Conservation (phyloP, 2,329 filamentous ascomycete species). For the Trichoderma lentiforme region DNA sequence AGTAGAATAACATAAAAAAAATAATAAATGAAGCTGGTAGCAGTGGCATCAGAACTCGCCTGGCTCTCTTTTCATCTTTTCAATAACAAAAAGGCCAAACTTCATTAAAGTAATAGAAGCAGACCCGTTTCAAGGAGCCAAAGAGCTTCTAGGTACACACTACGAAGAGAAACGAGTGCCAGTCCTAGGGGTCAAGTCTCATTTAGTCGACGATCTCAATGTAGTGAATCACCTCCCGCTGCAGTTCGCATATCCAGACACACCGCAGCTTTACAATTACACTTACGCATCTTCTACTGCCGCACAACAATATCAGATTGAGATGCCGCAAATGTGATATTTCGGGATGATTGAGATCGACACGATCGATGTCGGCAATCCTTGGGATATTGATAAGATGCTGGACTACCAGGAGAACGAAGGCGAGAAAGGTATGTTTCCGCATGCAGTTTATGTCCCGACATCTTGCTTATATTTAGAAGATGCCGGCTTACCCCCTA, state of each 20-base stretch:
- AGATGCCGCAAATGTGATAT: constrained; percentile 19
- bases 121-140: constrained; percentile 23
- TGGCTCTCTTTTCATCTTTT: constrained; percentile 3
- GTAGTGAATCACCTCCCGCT: constrained; percentile 22
- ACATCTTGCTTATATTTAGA: background rate
- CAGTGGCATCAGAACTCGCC: constrained; percentile 24
- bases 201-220: constrained; percentile 21
- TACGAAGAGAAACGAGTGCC: constrained; percentile 18
- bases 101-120: constrained; percentile 23
- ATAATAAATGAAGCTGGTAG: too few species aligned
- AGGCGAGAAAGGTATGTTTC: constrained; percentile 21
- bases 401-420: constrained; percentile 21
- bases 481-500: background rate
- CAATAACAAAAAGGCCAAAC: constrained; percentile 22
- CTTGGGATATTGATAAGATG: constrained; percentile 25
- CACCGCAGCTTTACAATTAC: constrained; percentile 20
- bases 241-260: constrained; percentile 19
- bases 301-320: background rate
- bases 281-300: background rate
- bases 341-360: constrained; percentile 22
- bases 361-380: constrained; percentile 24
- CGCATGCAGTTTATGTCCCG: background rate
- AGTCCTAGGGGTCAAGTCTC: constrained; percentile 16
- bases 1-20: too few species aligned
- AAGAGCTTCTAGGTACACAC: constrained; percentile 22